These are phyloP conservation scores for Rhizomucor miehei DNA, from an alignment of 371 early-diverging fungal species.

Conservation along the genomic window DNA sequence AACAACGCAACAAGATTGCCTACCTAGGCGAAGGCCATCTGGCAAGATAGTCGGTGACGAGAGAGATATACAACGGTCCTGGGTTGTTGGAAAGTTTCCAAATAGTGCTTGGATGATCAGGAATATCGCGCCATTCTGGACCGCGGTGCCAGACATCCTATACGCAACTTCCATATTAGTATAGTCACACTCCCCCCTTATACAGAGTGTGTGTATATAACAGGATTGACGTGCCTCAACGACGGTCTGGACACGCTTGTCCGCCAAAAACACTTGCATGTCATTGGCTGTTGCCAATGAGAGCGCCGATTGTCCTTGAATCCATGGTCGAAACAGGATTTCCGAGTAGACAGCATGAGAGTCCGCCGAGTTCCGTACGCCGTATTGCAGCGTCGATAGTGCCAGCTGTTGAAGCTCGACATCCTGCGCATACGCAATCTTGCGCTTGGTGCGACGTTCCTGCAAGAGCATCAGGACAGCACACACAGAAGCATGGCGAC, in stretches of 20 bases:
- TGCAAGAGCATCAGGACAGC: constrained; percentile 22
- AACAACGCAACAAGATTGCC: too few species aligned
- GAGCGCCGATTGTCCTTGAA: constrained; percentile 31
- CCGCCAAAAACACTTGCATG: constrained; percentile 29
- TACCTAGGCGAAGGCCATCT: constrained; percentile 33
- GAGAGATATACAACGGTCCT: neutral
- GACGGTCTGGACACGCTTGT: constrained; percentile 26
- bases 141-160: constrained; percentile 28
- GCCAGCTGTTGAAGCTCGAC: constrained; percentile 30
- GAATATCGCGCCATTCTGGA: constrained; percentile 26
- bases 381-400: constrained; percentile 26
- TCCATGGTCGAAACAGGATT: constrained; percentile 32
- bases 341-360: constrained; percentile 19
- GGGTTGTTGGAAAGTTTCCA: constrained; percentile 16
- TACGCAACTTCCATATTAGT: neutral
- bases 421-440: constrained; percentile 6
- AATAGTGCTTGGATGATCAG: constrained; percentile 26
- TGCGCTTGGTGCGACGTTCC: neutral
- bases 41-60: constrained; percentile 21
- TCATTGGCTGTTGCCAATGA: constrained; percentile 27
- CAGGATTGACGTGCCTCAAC: constrained; percentile 24
- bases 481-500: constrained; percentile 40
- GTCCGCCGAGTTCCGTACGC: constrained; percentile 20
- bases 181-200: neutral
- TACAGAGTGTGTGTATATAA: neutral